Conservation (phyloP, 228 moss, liverwort and hornwort species). For the Sphagnum fallax region DNA sequence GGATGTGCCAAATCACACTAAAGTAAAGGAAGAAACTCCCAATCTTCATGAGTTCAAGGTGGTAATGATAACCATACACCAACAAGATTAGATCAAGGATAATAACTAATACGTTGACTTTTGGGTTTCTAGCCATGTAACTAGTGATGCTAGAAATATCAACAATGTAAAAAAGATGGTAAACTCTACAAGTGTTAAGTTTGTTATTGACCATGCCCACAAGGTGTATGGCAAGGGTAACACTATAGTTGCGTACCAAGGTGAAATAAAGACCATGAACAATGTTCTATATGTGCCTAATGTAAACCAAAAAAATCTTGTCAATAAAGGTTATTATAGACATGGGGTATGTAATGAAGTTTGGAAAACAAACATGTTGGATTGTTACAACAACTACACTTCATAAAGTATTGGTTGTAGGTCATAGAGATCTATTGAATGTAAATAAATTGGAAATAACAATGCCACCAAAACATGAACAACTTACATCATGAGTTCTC, state of each 20-base stretch:
- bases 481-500: too few species aligned
- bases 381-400: neutral
- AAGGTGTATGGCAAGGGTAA: neutral
- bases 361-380: neutral
- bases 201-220: neutral
- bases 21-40: neutral
- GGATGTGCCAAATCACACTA: neutral
- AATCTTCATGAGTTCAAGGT: neutral
- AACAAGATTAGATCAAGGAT: neutral
- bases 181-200: neutral
- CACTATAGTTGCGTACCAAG: neutral
- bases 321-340: neutral
- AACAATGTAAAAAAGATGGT: neutral
- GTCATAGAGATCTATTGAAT: neutral
- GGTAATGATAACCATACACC: neutral
- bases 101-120: neutral
- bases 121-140: neutral
- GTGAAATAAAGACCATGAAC: neutral
- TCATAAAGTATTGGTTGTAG: neutral
- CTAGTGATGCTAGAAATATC: neutral
- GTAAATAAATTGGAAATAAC: neutral
- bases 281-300: neutral
- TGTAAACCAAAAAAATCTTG: neutral
- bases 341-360: neutral
- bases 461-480: too few species aligned